A percentile compares a stretch with the other conserved stretches of the same genome.
Conservation (phyloP, 768 basidiomycete genomes). For the Psilocybe azurescens region DNA sequence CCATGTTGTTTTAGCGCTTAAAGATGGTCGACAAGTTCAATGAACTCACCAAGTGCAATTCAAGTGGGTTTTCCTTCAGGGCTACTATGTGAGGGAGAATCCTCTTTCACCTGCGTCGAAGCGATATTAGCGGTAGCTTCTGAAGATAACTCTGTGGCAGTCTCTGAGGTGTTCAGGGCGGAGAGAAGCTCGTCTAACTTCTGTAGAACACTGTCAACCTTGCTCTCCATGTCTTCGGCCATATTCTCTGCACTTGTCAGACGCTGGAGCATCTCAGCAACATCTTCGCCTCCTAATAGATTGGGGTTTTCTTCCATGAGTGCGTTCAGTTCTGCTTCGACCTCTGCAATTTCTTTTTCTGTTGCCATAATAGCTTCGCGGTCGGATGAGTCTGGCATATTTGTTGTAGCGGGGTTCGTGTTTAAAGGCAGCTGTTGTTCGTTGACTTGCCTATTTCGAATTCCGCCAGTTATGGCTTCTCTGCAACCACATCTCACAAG, state of each 20-base stretch:
- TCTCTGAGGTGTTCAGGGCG: slow-evolving; percentile 39
- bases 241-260: slow-evolving; percentile 64
- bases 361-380: slow-evolving; percentile 7
- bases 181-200: slow-evolving; percentile 61
- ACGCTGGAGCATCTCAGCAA: slow-evolving; percentile 56
- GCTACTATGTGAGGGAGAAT: neutral
- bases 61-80: neutral
- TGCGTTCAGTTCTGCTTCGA: slow-evolving; percentile 21
- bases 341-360: slow-evolving; percentile 11
- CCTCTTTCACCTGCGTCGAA: neutral
- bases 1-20: too few relatives aligned
- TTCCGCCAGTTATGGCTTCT: slow-evolving; percentile 47
- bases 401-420: slow-evolving; percentile 1
- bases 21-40: too few relatives aligned
- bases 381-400: slow-evolving; percentile 1
- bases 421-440: neutral
- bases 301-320: slow-evolving; percentile 16
- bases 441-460: slow-evolving; percentile 26
- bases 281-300: slow-evolving; percentile 41
- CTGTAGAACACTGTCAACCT: slow-evolving; percentile 63
- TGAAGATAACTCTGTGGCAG: neutral
- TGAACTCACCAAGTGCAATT: too few relatives aligned
- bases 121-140: neutral
- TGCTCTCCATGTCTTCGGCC: slow-evolving; percentile 64
- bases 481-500: slow-evolving; percentile 54